Evolutionary conservation across 768 basidiomycete species (phyloP), one percentile per base, ranked within the genome.

Genomic region (Auricularia sp.): DNA sequence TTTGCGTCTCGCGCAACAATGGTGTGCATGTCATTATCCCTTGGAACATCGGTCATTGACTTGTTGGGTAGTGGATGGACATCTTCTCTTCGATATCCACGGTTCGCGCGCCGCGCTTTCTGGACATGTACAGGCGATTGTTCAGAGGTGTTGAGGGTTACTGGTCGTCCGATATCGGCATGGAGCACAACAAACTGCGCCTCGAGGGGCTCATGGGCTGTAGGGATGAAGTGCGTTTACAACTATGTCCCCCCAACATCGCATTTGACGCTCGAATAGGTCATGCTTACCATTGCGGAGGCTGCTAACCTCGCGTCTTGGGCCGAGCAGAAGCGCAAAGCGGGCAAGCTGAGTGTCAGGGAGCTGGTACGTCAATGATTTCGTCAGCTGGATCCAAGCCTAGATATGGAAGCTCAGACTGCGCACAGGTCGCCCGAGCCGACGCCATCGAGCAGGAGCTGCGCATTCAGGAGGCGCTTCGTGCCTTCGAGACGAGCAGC

Each of bases 191-290:
- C 69, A 78, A 82, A 63, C 75, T 85, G 68, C 81, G 81, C 61
- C 86, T 92, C 82, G 88, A 89, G 68, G 74, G 76, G 58, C 74
- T 92, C 66, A 86, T 83, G 29, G 90, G 90, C 35, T 92, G 90
- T 77, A 86, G 90, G 2, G 88, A 93, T 70, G 88, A 88, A 69
- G 39, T 42, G 39, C 39, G 39, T 14, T 14, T 14, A 7, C 39
- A 42, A 14, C 39, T 42, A 8, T 14, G 13, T 42, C 39, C 7
- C 39, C 13, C 39, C 13, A 42, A 14, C 7, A 7, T 14, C 39
- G 7, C 13, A 42, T 42, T 42, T 42, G 39, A 42, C 39, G 39
- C 39, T 14, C 39, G 39, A 8, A 7, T 8, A 42, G 47, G 87
- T 84, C 8, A 75, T 92, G 72, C 81, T 92, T 66, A 88, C 85